phyloP scores from a whole-genome alignment of 208 protist species.

The Histomonas meleagridis region DNA sequence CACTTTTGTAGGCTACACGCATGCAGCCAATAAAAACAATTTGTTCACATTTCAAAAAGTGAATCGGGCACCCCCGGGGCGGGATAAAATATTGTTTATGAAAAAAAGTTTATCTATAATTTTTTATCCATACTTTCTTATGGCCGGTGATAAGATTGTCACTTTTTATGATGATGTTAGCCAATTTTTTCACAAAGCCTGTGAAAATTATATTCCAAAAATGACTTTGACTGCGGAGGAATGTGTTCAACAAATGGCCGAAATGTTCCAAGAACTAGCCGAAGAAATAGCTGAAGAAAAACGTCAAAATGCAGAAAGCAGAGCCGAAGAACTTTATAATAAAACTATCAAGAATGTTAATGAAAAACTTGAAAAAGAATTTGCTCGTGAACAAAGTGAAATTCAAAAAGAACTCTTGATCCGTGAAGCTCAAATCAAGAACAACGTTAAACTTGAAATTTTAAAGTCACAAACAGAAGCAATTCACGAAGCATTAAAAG shows the following conservation, averaged over 20 bases:
- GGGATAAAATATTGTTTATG: too few relatives aligned
- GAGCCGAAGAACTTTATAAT: neutral
- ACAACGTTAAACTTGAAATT: constrained; percentile 18
- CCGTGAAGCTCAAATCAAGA: neutral
- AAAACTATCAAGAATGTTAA: neutral
- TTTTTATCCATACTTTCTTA: too few relatives aligned
- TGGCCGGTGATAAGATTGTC: too few relatives aligned
- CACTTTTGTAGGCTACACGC: too few relatives aligned
- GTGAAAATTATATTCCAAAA: too few relatives aligned
- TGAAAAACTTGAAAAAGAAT: neutral
- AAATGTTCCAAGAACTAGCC: neutral
- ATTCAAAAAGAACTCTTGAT: neutral
- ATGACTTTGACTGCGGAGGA: neutral
- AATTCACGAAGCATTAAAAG: neutral
- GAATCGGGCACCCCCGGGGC: too few relatives aligned
- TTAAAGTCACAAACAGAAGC: constrained; percentile 4
- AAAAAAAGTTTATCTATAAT: too few relatives aligned
- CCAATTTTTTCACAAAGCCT: too few relatives aligned
- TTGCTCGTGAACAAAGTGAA: neutral
- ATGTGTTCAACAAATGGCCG: neutral
- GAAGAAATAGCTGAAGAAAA: neutral
- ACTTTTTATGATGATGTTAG: too few relatives aligned
- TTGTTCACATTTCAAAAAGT: too few relatives aligned
- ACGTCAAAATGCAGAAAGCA: neutral
- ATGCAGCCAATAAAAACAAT: too few relatives aligned